These are phyloP conservation scores for Neolecta irregularis DNA, from an alignment of 1,139 yeast species.

Conservation along the genomic window DNA sequence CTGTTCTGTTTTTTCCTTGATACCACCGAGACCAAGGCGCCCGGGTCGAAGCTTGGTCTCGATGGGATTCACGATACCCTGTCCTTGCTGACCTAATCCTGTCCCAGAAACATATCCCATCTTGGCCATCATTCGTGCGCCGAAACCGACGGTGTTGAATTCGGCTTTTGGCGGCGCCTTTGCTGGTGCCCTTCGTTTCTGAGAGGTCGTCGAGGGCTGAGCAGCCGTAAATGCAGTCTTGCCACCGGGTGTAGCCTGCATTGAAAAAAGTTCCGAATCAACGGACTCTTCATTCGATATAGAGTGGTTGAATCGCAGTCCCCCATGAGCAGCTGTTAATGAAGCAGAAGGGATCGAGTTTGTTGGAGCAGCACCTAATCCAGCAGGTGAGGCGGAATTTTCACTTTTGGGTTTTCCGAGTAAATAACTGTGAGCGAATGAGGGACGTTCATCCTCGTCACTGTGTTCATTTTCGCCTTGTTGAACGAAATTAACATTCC, in stretches of 20 bases:
- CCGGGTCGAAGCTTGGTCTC: constrained; percentile 56
- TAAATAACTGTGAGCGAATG: constrained; percentile 1
- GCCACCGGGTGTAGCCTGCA: not conserved
- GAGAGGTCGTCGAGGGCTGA: not conserved
- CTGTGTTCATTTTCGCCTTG: not conserved
- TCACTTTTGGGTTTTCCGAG: not conserved
- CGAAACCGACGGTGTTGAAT: constrained; percentile 51
- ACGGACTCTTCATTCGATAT: not conserved
- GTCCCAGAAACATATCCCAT: constrained; percentile 82
- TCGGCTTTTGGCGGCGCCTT: not conserved
- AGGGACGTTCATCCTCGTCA: not conserved
- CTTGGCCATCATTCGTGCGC: constrained; percentile 58
- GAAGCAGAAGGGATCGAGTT: not conserved
- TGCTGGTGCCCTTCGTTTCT: constrained; percentile 14
- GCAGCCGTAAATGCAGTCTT: not conserved
- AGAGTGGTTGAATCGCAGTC: not conserved
- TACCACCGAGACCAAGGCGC: constrained; percentile 49
- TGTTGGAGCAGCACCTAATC: not conserved
- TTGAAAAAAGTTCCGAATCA: not conserved
- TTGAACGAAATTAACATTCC: not conserved
- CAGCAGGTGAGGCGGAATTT: not conserved
- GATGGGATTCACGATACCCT: constrained; percentile 68
- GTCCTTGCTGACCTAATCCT: constrained; percentile 58
- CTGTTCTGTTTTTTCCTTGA: constrained; percentile 27
- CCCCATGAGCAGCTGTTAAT: not conserved